Percentiles rank a stretch among this genome's conserved stretches.
phyloP scores from a whole-genome alignment of 1,139 yeast genomes.

The Yamadazyma jaroonii region DNA sequence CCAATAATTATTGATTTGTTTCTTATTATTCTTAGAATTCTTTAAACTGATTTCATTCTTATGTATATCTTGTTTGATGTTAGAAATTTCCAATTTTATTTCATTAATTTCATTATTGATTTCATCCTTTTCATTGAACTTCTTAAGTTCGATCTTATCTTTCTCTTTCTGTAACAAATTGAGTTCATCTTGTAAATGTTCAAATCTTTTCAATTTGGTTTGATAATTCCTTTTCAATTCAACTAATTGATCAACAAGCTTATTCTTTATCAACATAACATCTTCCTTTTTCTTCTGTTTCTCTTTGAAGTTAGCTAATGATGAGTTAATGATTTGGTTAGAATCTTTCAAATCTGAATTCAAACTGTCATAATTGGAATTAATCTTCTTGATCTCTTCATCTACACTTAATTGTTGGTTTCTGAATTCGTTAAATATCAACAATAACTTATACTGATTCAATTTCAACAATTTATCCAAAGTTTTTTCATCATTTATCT shows the following conservation, averaged over 20 bases:
- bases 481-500: background rate
- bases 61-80: slow-evolving; percentile 20
- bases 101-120: slow-evolving; percentile 16
- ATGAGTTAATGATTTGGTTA: slow-evolving; percentile 26
- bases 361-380: slow-evolving; percentile 24
- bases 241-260: slow-evolving; percentile 22
- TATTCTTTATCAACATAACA: slow-evolving; percentile 27
- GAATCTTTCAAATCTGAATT: slow-evolving; percentile 29
- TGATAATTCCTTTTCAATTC: slow-evolving; percentile 5
- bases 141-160: slow-evolving; percentile 18
- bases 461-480: background rate
- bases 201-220: slow-evolving; percentile 5
- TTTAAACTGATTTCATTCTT: slow-evolving; percentile 25
- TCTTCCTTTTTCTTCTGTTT: slow-evolving; percentile 22
- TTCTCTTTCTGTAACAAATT: slow-evolving; percentile 26
- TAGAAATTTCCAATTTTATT: slow-evolving; percentile 12
- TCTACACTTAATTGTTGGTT: slow-evolving; percentile 18
- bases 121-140: slow-evolving; percentile 21
- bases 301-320: slow-evolving; percentile 12
- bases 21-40: slow-evolving; percentile 23
- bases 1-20: slow-evolving; percentile 18
- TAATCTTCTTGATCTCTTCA: slow-evolving; percentile 24
- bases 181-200: slow-evolving; percentile 22
- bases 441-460: slow-evolving; percentile 30
- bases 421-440: slow-evolving; percentile 21